phyloP scores from a whole-genome alignment of 2,329 filamentous ascomycete species.

The Colletotrichum eremochloae region DNA sequence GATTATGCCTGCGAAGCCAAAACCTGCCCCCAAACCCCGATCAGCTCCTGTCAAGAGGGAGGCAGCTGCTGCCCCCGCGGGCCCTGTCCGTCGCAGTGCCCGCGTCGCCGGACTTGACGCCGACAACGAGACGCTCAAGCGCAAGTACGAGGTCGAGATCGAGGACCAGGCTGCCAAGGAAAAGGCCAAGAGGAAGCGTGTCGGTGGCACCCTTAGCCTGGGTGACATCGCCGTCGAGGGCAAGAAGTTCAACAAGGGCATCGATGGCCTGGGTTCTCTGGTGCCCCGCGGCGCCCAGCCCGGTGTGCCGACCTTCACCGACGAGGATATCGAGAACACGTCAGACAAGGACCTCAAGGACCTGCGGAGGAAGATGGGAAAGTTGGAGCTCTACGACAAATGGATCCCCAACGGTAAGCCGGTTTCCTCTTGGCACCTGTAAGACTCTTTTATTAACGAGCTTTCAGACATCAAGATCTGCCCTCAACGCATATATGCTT shows the following conservation, averaged over 20 bases:
- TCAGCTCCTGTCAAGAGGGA: constrained; percentile 60
- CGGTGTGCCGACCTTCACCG: constrained; percentile 85
- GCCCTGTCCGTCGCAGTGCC: constrained; percentile 70
- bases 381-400: constrained; percentile 83
- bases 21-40: constrained; percentile 58
- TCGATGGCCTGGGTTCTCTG: constrained; percentile 74
- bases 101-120: constrained; percentile 68
- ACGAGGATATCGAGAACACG: constrained; percentile 85
- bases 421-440: too few relatives aligned
- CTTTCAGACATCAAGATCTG: constrained; percentile 86
- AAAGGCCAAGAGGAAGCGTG: constrained; percentile 70
- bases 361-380: constrained; percentile 81
- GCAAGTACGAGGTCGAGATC: constrained; percentile 65
- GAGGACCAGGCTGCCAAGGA: constrained; percentile 57
- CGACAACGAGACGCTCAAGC: constrained; percentile 61
- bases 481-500: constrained; percentile 86
- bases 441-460: constrained; percentile 6
- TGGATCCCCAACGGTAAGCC: constrained; percentile 82
- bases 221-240: constrained; percentile 85
- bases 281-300: constrained; percentile 78
- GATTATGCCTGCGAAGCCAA: constrained; percentile 73
- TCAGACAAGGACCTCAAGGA: constrained; percentile 81
- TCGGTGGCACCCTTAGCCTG: constrained; percentile 74
- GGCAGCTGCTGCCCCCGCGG: constrained; percentile 45
- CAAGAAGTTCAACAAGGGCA: constrained; percentile 77